Evolutionary conservation across 495 filamentous ascomycete genomes (phyloP), one percentile per base, ranked within the genome.

Genomic region (Aspergillus saccharolyticus): DNA sequence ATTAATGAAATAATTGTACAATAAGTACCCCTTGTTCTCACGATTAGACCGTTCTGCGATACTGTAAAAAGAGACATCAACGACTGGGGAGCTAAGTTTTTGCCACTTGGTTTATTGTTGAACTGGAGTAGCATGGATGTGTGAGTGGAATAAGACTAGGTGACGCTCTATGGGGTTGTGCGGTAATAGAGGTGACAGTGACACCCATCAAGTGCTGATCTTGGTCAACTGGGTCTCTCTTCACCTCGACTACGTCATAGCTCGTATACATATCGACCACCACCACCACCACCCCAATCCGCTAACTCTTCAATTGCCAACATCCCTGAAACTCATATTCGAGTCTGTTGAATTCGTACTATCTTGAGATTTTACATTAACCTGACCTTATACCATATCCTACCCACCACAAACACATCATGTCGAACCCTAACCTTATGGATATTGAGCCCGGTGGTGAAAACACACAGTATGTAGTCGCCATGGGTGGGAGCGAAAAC

Each of bases 401-500:
- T 21, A 44, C 16, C 25, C 20, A 19, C 28, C 5, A 39, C 6
- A 44, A 20, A 3, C 18, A 46, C 48, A 62, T 44, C 2, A 74
- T 75, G 73, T 60, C 66, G 8, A 64, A 74, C 33, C 52, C 71
- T 10, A 71, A 72, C 58, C 71, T 88, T 5, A 76, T 87, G 71
- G 80, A 86, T 60, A 85, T 80, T 39, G 79, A 78, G 55, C 77
- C 81, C 42, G 85, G 85, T 56, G 85, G 85, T 49, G 83, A 88
- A 67, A 74, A 71, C 58, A 81, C 81, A 6, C 85, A 85, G 82
- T 86, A 73, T 50, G 74, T 45, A 22, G 20, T 4, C 42, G 39
- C 18, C 49, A 18, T 48, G n/a, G 39, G 28, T 7, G 22, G 52
- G 19, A 28, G 43, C n/a, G n/a, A n/a, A n/a, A n/a, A n/a, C n/a